These are phyloP conservation scores for Fusarium armeniacum DNA, from an alignment of 2,329 filamentous ascomycete species.

Conservation along the genomic window DNA sequence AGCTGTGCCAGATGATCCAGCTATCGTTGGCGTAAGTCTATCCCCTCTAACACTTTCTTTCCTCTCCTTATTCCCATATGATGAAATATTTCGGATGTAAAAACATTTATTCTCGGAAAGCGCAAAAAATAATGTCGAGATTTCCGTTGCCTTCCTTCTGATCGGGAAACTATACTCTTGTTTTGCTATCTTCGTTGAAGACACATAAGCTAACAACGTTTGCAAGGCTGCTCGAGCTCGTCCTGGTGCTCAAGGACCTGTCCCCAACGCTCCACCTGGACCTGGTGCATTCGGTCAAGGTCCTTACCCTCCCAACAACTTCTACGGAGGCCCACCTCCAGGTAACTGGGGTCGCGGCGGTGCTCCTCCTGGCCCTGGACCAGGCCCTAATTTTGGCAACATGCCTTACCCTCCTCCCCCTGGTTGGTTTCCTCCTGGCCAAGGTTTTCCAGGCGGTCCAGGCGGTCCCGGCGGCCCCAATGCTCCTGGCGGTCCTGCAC, in stretches of 20 bases:
- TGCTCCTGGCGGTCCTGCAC: conserved; percentile 73
- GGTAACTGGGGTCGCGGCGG: conserved; percentile 68
- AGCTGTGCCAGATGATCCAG: conserved; percentile 91
- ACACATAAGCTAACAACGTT: conserved; percentile 47
- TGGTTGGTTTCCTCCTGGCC: conserved; percentile 84
- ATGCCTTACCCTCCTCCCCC: conserved; percentile 84
- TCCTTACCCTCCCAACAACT: conserved; percentile 62
- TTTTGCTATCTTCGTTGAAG: conserved; percentile 45
- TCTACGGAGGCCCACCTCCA: conserved; percentile 65
- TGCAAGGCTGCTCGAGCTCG: conserved; percentile 60
- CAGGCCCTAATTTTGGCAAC: conserved; percentile 75
- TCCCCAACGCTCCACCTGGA: conserved; percentile 54
- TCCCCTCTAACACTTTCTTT: conserved; percentile 13
- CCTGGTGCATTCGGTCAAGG: conserved; percentile 60
- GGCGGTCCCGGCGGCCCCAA: conserved; percentile 65
- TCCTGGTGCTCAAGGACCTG: conserved; percentile 53
- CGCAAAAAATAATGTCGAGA: conserved; percentile 97
- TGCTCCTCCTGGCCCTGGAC: conserved; percentile 66
- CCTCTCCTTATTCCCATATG: conserved; percentile 66
- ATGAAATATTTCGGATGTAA: conserved; percentile 99
- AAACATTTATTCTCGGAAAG: conserved; percentile 83
- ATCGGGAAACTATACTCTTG: conserved; percentile 59
- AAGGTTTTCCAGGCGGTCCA: conserved; percentile 72
- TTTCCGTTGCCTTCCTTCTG: conserved; percentile 99
- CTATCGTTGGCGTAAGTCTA: conserved; percentile 94